Base-by-base conservation (phyloP, 2,329 filamentous ascomycete genomes). In the Curvularia sp. region DNA sequence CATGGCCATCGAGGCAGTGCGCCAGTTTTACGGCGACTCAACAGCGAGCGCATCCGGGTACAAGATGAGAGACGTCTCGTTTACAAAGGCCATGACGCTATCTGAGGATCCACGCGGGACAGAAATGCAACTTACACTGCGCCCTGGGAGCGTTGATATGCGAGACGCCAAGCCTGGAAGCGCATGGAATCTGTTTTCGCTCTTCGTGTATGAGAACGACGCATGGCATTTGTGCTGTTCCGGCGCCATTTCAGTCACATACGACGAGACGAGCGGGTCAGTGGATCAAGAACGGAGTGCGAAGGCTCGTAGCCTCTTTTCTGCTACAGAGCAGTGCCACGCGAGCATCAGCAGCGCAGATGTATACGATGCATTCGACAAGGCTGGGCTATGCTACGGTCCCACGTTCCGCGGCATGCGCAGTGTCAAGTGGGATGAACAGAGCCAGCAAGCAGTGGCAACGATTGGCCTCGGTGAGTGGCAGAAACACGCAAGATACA, bases 181-280 rank as follows among this genome's bases (percentile, higher is more conserved):
- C 15, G 2, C 34, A 7, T 57, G 60, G 57, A 34, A 57, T 9
- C 34, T 50, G 4, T 64, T 64, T 39, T 52, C 53, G 8, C 48
- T 74, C 61, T 39, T 23, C 52, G 12, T 50, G 1, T 46, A 46
- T 36, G 59, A 65, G 21, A 49, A 53, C 6, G 54, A 61, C 1
- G 30, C 39, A 7, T 76, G 73, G 74, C 63, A 50, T 10, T 59
- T 70, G 10, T 68, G 74, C 45, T 68, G 63, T 32, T 45, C 64
- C 1, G 71, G 71, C 3, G 39, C 56, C 2, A 47, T 68, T 41
- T 55, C 62, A 5, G 53, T 70, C 1, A 53, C 65, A 7, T 47
- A 55, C 23, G n/a, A 38, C 3, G 10, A 30, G 8, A 25, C 23
- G 2, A n/a, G 6, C 10, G 12, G 48, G 4, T 32, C 9, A 6